Base-by-base conservation (phyloP, 441 rosid genomes). In the Pelargonium fulgidum region DNA sequence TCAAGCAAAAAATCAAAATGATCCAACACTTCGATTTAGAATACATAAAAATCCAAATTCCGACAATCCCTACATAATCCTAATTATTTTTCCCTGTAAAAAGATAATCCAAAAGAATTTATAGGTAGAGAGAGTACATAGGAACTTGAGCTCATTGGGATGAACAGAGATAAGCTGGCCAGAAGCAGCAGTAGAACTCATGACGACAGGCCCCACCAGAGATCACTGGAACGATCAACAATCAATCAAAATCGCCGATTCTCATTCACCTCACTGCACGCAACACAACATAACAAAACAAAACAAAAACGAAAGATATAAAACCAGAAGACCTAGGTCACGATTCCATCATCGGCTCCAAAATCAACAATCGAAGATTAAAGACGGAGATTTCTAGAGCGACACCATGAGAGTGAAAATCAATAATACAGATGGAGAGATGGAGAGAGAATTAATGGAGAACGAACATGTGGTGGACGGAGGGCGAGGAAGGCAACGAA, bases 111-210 rank as follows among this genome's bases (percentile, higher is more conserved):
- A 44, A 65, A 26, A 14, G 12, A 12, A 61, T 50, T n/a, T 16
- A 29, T 19, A 67, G 41, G 69, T 68, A 45, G 71, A 62, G 73
- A 65, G 76, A 84, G 41, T 83, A 93, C 98, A 85, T 22, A 75
- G 72, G 78, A 93, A 91, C 77, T 80, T 85, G 83, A 93, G 93
- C 72, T 88, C 97, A 44, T 88, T 93, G 58, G 98, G 98, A 77
- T 91, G 96, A 78, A 93, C 86, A 59, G 95, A 83, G 87, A 93
- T 86, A 44, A 44, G 48, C 48, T 44, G 48, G 12, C 48, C 48
- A 44, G 48, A 44, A 44, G 48, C 48, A 44, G 11, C 48, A 11
- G 48, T 44, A 44, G 48, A 44, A 44, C 48, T 44, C 48, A 44
- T 44, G 48, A 44, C 48, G 48, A 11, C 48, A 44, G 48, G 48